Percentiles rank a stretch among this genome's conserved stretches.
phyloP scores from a whole-genome alignment of 148 eudicot genomes.

The Arbutus unedo region DNA sequence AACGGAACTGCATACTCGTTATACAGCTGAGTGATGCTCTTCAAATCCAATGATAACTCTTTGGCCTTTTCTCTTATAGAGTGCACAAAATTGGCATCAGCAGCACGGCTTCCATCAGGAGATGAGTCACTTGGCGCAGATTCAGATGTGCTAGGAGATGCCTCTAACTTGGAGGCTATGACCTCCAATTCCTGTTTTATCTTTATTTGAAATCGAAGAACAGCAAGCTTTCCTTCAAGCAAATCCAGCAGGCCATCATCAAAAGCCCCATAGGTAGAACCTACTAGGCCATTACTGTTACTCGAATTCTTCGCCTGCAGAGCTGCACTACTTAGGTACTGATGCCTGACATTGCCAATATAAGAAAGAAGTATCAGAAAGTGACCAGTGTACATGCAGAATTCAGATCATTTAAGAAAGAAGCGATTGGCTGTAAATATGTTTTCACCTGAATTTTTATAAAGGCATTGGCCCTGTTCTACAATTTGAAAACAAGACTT shows the following conservation, averaged over 20 bases:
- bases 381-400: neutral
- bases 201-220: slow-evolving; percentile 86
- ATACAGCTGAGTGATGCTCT: slow-evolving; percentile 83
- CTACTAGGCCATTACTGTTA: slow-evolving; percentile 42
- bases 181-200: slow-evolving; percentile 70
- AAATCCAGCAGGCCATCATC: slow-evolving; percentile 89
- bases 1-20: slow-evolving; percentile 95
- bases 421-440: neutral
- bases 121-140: slow-evolving; percentile 43
- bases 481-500: neutral
- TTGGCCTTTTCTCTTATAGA: slow-evolving; percentile 60
- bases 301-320: slow-evolving; percentile 88
- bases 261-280: slow-evolving; percentile 51
- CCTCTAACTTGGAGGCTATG: slow-evolving; percentile 53
- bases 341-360: slow-evolving; percentile 58
- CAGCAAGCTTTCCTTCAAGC: slow-evolving; percentile 94
- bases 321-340: slow-evolving; percentile 87
- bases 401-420: slow-evolving; percentile 7
- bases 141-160: slow-evolving; percentile 51
- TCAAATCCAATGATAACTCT: slow-evolving; percentile 81
- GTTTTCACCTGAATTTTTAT: neutral
- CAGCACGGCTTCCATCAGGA: slow-evolving; percentile 29
- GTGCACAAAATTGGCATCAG: slow-evolving; percentile 35
- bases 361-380: slow-evolving; percentile 20
- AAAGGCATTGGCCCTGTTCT: neutral